phyloP scores from a whole-genome alignment of 345 rosid species.

The Corymbia maculata region DNA sequence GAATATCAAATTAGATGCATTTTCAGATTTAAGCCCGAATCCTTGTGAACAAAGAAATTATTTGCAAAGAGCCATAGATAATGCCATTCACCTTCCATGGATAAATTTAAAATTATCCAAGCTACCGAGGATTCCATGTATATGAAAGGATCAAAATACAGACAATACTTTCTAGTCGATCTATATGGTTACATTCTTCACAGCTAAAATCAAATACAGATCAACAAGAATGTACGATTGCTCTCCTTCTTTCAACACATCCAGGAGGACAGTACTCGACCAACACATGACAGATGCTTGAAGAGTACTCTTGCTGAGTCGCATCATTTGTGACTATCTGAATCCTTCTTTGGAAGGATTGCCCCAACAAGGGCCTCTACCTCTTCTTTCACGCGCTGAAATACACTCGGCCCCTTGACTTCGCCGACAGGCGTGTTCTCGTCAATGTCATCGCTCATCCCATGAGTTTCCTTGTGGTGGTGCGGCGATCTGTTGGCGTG shows the following conservation, averaged over 20 bases:
- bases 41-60: background rate
- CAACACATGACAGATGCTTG: background rate
- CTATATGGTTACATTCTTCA: background rate
- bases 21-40: background rate
- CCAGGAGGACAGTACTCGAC: background rate
- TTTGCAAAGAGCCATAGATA: background rate
- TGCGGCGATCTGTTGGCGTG: slow-evolving; percentile 5
- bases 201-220: background rate
- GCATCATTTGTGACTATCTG: background rate
- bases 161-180: background rate
- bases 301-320: background rate
- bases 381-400: slow-evolving; percentile 40
- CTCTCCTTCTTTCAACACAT: background rate
- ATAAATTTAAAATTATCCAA: background rate
- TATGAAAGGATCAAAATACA: background rate
- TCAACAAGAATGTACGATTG: background rate
- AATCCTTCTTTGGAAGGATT: slow-evolving; percentile 20
- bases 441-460: slow-evolving; percentile 41
- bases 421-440: slow-evolving; percentile 28
- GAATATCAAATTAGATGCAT: background rate
- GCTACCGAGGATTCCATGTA: background rate
- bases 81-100: background rate
- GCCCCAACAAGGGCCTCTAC: slow-evolving; percentile 36
- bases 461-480: slow-evolving; percentile 38
- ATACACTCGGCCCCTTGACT: slow-evolving; percentile 43